phyloP scores from a whole-genome alignment of 2,329 filamentous ascomycete species.

The Eutypa lata region DNA sequence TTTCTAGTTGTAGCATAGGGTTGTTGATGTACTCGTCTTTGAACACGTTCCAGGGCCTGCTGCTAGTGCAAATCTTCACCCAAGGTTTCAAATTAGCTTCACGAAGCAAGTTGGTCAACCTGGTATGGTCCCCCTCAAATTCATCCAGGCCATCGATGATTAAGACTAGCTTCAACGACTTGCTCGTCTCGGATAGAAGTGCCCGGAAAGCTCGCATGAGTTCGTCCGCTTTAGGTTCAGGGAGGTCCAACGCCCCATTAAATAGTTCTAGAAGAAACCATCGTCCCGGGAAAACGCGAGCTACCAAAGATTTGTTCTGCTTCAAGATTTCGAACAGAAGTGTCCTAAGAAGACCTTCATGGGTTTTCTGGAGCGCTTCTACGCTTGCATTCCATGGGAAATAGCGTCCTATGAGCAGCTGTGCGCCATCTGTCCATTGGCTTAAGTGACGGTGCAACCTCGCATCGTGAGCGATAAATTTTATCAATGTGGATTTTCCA shows the following conservation, averaged over 20 bases:
- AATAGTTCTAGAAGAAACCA: conserved; percentile 9
- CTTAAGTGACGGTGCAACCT: not conserved
- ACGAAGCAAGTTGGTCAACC: conserved; percentile 10
- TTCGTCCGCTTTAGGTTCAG: conserved; percentile 6
- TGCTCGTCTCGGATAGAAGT: not conserved
- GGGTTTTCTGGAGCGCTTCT: conserved; percentile 18
- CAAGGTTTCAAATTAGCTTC: not conserved
- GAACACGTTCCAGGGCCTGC: conserved; percentile 22
- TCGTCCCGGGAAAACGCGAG: conserved; percentile 3
- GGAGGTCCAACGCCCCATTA: conserved; percentile 1
- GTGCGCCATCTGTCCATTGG: not conserved
- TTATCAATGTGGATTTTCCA: conserved; percentile 16
- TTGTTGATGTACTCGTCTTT: conserved; percentile 11
- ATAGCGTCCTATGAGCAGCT: conserved; percentile 5
- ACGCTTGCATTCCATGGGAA: conserved; percentile 21
- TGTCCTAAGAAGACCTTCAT: conserved; percentile 17
- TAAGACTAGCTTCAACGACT: conserved; percentile 7
- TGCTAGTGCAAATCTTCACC: conserved; percentile 21
- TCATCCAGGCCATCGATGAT: conserved; percentile 16
- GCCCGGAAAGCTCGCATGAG: conserved; percentile 5
- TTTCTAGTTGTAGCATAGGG: conserved; percentile 17
- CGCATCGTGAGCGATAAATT: conserved; percentile 7
- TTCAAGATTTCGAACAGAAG: conserved; percentile 13
- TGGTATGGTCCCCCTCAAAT: conserved; percentile 7
- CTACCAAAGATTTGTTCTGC: conserved; percentile 3